Evolutionary conservation across 2,329 filamentous ascomycete genomes (phyloP).

Genomic region (Penicillium sp.): DNA sequence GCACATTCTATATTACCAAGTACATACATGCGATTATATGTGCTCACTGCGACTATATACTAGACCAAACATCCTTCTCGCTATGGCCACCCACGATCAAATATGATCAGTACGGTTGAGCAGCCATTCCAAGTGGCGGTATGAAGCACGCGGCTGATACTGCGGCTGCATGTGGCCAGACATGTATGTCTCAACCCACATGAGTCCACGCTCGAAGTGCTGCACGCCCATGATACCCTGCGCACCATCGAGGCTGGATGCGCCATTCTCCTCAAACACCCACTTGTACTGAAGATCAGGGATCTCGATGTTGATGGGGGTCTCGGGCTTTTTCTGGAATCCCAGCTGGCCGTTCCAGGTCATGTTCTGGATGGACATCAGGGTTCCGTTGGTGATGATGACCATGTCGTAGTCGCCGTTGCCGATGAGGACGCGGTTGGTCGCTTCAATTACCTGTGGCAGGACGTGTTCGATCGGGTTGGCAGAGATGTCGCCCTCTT

Average conservation of each 20-base stretch:
- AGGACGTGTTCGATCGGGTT: slow-evolving; percentile 50
- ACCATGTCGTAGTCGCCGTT: slow-evolving; percentile 71
- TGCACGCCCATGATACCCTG: slow-evolving; percentile 64
- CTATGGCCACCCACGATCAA: slow-evolving; percentile 2
- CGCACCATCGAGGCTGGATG: slow-evolving; percentile 60
- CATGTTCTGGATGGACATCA: slow-evolving; percentile 75
- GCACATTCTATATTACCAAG: not conserved
- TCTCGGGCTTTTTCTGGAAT: slow-evolving; percentile 63
- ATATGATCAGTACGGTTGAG: slow-evolving; percentile 28
- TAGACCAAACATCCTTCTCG: not conserved
- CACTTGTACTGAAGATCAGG: slow-evolving; percentile 53
- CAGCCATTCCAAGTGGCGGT: slow-evolving; percentile 55
- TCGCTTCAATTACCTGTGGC: slow-evolving; percentile 45
- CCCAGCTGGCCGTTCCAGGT: slow-evolving; percentile 70
- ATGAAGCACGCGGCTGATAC: slow-evolving; percentile 63
- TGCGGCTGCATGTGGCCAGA: slow-evolving; percentile 48
- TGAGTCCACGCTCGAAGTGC: slow-evolving; percentile 71
- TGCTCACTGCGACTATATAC: not conserved
- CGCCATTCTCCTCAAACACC: slow-evolving; percentile 51
- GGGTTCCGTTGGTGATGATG: slow-evolving; percentile 63
- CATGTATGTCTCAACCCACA: slow-evolving; percentile 51
- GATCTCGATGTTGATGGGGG: slow-evolving; percentile 29
- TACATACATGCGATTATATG: not conserved
- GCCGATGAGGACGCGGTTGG: slow-evolving; percentile 67
- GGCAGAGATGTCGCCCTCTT: slow-evolving; percentile 43